These are phyloP conservation scores for Tieghemostelium lacteum DNA, from an alignment of 78 protist species.

Conservation along the genomic window DNA sequence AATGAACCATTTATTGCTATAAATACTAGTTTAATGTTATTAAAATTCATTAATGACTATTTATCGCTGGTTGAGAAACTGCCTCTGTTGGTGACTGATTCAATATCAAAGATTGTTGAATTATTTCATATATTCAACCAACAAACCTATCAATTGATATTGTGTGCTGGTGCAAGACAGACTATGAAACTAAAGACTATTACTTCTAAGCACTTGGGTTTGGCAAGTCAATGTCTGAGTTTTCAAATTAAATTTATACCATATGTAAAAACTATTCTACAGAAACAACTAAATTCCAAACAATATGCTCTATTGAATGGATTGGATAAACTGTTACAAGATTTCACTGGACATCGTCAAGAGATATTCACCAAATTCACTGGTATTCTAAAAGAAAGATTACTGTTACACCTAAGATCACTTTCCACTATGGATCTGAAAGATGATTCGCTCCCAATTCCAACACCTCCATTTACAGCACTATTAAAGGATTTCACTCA, in stretches of 20 bases:
- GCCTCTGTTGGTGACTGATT: slow-evolving; percentile 38
- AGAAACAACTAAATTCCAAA: slow-evolving; percentile 1
- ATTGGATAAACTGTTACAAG: slow-evolving; percentile 53
- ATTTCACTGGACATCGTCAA: slow-evolving; percentile 41
- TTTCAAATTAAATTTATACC: slow-evolving; percentile 62
- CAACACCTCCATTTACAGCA: slow-evolving; percentile 63
- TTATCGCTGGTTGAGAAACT: slow-evolving; percentile 20
- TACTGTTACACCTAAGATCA: slow-evolving; percentile 10
- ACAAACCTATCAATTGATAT: slow-evolving; percentile 64
- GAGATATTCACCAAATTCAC: slow-evolving; percentile 50
- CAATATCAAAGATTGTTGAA: slow-evolving; percentile 51
- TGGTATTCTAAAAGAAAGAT: slow-evolving; percentile 47
- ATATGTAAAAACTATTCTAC: slow-evolving; percentile 27
- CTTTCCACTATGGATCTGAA: slow-evolving; percentile 12
- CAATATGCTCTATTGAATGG: slow-evolving; percentile 50
- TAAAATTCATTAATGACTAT: slow-evolving; percentile 73
- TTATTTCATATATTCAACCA: slow-evolving; percentile 47
- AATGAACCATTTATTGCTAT: slow-evolving; percentile 59
- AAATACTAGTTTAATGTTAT: slow-evolving; percentile 62
- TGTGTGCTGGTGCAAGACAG: slow-evolving; percentile 80
- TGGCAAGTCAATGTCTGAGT: slow-evolving; percentile 63
- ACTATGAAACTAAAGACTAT: slow-evolving; percentile 65
- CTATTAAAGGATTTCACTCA: slow-evolving; percentile 29
- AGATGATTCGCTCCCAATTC: slow-evolving; percentile 65
- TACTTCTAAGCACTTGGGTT: slow-evolving; percentile 73